phyloP scores from a whole-genome alignment of 176 grass and related monocot genomes.

The Musa acuminata region DNA sequence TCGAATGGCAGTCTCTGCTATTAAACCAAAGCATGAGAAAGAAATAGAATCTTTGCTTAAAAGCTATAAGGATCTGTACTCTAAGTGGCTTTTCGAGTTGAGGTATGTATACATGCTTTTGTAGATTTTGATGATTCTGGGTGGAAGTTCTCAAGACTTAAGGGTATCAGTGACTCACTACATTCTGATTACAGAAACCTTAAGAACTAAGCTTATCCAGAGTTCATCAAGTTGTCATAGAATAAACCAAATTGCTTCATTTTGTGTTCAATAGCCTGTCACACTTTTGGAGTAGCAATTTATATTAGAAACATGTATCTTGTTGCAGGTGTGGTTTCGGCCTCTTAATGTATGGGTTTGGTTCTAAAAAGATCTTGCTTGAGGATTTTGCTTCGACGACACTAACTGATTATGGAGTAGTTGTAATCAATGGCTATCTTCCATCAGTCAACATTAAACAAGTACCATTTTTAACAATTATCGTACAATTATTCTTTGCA shows the following conservation, averaged over 20 bases:
- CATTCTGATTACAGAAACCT: not conserved
- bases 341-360: slow-evolving; percentile 92
- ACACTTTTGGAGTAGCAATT: not conserved
- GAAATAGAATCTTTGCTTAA: slow-evolving; percentile 40
- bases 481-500: not conserved
- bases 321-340: slow-evolving; percentile 33
- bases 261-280: not conserved
- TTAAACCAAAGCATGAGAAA: slow-evolving; percentile 58
- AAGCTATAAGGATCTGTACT: slow-evolving; percentile 63
- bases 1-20: slow-evolving; percentile 41
- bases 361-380: slow-evolving; percentile 72
- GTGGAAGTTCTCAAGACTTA: not conserved
- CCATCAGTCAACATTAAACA: slow-evolving; percentile 77
- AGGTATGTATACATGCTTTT: slow-evolving; percentile 24
- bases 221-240: not conserved
- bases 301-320: not conserved
- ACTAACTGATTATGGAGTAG: slow-evolving; percentile 52
- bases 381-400: slow-evolving; percentile 80
- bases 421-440: slow-evolving; percentile 92
- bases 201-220: not conserved
- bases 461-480: slow-evolving; percentile 22
- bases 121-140: not conserved
- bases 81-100: slow-evolving; percentile 88
- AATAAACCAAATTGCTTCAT: not conserved
- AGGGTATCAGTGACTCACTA: too few species aligned